Conservation (phyloP, 345 rosid genomes). For the Garcia nutans region DNA sequence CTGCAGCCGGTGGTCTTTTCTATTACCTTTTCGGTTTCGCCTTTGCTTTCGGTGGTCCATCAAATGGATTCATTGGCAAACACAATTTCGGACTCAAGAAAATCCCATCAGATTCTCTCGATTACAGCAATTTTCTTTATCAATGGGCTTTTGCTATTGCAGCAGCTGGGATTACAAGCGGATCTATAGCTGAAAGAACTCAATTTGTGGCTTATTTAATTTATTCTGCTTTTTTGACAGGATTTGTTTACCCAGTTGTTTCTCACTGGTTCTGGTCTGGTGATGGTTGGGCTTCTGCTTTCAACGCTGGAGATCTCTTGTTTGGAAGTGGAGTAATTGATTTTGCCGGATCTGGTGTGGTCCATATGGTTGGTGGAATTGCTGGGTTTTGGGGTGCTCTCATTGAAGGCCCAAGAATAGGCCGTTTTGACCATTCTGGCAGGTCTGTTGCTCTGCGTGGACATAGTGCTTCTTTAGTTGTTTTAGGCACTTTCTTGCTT, state of each 20-base stretch:
- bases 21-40: constrained; percentile 93
- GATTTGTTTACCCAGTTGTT: constrained; percentile 86
- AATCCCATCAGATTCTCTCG: constrained; percentile 31
- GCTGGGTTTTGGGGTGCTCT: constrained; percentile 81
- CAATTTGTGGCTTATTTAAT: constrained; percentile 83
- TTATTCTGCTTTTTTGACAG: constrained; percentile 79
- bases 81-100: constrained; percentile 61
- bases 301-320: constrained; percentile 34
- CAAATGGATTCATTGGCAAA: constrained; percentile 75
- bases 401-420: constrained; percentile 76
- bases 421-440: constrained; percentile 52
- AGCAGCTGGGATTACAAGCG: constrained; percentile 92
- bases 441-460: constrained; percentile 48
- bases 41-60: constrained; percentile 79
- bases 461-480: constrained; percentile 70
- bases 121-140: constrained; percentile 75
- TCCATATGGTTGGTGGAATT: constrained; percentile 76
- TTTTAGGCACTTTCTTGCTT: constrained; percentile 67
- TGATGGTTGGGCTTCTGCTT: constrained; percentile 87
- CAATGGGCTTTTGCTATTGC: constrained; percentile 98
- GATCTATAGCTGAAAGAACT: constrained; percentile 90
- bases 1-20: constrained; percentile 81
- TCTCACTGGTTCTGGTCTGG: constrained; percentile 91
- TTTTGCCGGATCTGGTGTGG: constrained; percentile 77
- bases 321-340: constrained; percentile 73